Conservation (phyloP, 176 grass and related monocot genomes). For the Tillandsia fasciculata region DNA sequence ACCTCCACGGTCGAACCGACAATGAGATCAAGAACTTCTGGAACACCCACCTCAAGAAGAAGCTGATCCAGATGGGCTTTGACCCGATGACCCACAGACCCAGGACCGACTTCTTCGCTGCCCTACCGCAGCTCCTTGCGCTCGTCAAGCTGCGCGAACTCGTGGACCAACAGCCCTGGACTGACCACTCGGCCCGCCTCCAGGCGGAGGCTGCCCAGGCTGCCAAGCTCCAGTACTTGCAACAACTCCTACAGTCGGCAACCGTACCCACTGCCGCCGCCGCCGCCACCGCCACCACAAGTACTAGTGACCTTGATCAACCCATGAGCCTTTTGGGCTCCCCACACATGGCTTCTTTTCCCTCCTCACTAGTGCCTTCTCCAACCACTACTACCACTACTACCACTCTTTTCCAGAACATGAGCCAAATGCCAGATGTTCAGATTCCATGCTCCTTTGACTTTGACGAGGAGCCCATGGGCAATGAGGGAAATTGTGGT, state of each 20-base stretch:
- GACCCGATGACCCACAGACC: slow-evolving; percentile 94
- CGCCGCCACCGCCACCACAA: slow-evolving; percentile 28
- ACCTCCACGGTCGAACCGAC: slow-evolving; percentile 65
- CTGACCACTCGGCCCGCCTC: slow-evolving; percentile 32
- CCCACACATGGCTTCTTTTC: slow-evolving; percentile 45
- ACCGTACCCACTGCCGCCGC: slow-evolving; percentile 11
- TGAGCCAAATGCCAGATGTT: slow-evolving; percentile 32
- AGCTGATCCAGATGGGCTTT: slow-evolving; percentile 94
- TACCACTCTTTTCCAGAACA: slow-evolving; percentile 22
- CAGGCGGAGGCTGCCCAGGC: slow-evolving; percentile 57
- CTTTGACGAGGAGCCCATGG: slow-evolving; percentile 32
- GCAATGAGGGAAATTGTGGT: slow-evolving; percentile 26
- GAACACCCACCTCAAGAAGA: slow-evolving; percentile 99
- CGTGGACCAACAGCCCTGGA: slow-evolving; percentile 53
- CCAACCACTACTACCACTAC: slow-evolving; percentile 17
- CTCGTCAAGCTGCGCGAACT: slow-evolving; percentile 75
- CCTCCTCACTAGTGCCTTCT: slow-evolving; percentile 33
- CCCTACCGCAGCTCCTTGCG: slow-evolving; percentile 70
- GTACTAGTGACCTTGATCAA: slow-evolving; percentile 42
- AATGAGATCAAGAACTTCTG: slow-evolving; percentile 99
- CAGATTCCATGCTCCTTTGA: slow-evolving; percentile 44
- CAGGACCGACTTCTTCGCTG: slow-evolving; percentile 79
- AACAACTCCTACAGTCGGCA: slow-evolving; percentile 45
- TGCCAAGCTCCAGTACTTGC: slow-evolving; percentile 54
- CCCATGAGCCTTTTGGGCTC: slow-evolving; percentile 47